These are phyloP conservation scores for Cyphellophora europaea DNA, from an alignment of 2,329 filamentous ascomycete species.

Conservation along the genomic window DNA sequence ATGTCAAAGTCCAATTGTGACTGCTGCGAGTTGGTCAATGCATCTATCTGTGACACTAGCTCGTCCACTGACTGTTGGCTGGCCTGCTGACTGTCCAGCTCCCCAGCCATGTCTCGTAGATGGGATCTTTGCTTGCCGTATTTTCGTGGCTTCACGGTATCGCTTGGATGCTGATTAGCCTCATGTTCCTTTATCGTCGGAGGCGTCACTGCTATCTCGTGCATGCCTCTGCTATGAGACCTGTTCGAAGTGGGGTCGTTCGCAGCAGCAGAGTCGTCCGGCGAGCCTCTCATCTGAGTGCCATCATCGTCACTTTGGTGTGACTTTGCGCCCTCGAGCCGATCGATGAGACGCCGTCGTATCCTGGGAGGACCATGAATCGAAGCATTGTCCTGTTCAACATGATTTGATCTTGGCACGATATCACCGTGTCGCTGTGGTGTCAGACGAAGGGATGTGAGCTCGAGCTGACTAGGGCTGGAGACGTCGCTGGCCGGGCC, in stretches of 20 bases:
- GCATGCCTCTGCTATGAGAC: too few relatives aligned
- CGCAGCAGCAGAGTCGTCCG: too few relatives aligned
- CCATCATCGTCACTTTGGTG: background rate
- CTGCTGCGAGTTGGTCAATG: constrained; percentile 1
- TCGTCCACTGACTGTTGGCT: constrained; percentile 13
- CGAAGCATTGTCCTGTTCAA: background rate
- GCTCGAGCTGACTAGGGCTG: constrained; percentile 13
- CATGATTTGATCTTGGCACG: background rate
- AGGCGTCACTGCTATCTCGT: too few relatives aligned
- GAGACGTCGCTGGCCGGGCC: constrained; percentile 5
- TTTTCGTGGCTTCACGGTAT: constrained; percentile 28
- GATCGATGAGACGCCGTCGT: constrained; percentile 13
- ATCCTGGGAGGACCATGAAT: constrained; percentile 1
- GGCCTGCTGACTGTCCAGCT: constrained; percentile 12
- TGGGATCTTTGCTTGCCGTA: constrained; percentile 53
- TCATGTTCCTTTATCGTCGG: too few relatives aligned
- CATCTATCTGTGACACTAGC: constrained; percentile 4
- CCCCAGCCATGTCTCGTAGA: constrained; percentile 40
- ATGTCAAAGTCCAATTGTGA: constrained; percentile 21
- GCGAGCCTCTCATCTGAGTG: too few relatives aligned
- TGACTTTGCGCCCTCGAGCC: constrained; percentile 12
- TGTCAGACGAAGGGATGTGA: constrained; percentile 14
- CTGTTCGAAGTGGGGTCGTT: background rate
- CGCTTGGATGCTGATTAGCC: too few relatives aligned
- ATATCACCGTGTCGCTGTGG: constrained; percentile 9